Evolutionary conservation across 2,329 filamentous ascomycete species (phyloP).

Genomic region (Lecanosticta acicola): DNA sequence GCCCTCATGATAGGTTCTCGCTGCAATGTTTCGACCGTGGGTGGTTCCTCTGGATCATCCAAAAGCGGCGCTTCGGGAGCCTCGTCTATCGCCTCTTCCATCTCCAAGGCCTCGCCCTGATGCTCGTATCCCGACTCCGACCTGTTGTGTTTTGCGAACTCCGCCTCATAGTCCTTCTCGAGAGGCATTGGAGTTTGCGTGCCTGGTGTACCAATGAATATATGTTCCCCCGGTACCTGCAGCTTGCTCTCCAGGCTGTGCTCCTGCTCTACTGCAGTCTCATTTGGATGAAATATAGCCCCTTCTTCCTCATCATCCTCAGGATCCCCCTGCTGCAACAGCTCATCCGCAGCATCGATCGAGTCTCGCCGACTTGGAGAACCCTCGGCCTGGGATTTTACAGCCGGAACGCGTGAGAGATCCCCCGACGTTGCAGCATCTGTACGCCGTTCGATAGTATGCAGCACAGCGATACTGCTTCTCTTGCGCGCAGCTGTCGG

Average conservation of each 20-base stretch:
- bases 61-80: conserved; percentile 39
- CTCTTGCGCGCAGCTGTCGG: conserved; percentile 7
- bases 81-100: conserved; percentile 44
- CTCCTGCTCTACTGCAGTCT: conserved; percentile 22
- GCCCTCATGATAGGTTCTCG: conserved; percentile 9
- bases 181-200: conserved; percentile 10
- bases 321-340: conserved; percentile 4
- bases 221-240: conserved; percentile 11
- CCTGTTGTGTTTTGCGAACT: conserved; percentile 9
- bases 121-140: conserved; percentile 38
- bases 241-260: conserved; percentile 19
- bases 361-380: conserved; percentile 10
- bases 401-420: conserved; percentile 9
- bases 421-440: conserved; percentile 9
- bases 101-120: conserved; percentile 41
- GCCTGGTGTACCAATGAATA: conserved; percentile 13
- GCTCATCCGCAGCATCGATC: neutral
- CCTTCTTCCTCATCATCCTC: conserved; percentile 22
- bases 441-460: conserved; percentile 6
- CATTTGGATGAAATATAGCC: conserved; percentile 19
- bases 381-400: conserved; percentile 10
- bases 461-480: conserved; percentile 16
- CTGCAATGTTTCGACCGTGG: conserved; percentile 21
- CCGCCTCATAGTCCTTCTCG: conserved; percentile 10
- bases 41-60: conserved; percentile 33